Evolutionary conservation across 371 early-diverging fungal species (phyloP).

Genomic region (Actinomucor elegans): DNA sequence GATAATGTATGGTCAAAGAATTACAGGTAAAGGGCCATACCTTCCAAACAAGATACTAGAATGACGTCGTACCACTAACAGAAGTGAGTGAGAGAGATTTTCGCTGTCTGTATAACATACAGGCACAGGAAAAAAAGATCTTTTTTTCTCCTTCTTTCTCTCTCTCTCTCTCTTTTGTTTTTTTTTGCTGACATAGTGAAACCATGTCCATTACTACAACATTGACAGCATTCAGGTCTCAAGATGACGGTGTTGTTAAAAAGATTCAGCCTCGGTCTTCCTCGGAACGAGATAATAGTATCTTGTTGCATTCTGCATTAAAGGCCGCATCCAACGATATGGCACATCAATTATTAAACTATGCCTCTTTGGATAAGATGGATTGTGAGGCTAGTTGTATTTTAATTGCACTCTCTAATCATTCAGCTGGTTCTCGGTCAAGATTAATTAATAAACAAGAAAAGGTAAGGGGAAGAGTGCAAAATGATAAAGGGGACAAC

Average conservation of each 20-base stretch:
- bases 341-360: constrained; percentile 22
- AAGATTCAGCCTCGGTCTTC: constrained; percentile 44
- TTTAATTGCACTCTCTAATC: constrained; percentile 44
- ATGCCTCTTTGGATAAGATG: constrained; percentile 34
- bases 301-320: constrained; percentile 16
- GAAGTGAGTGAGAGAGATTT: too few relatives aligned
- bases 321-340: constrained; percentile 21
- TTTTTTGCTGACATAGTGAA: constrained; percentile 1
- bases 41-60: too few relatives aligned
- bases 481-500: neutral
- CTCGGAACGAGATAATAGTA: constrained; percentile 35
- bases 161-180: constrained; percentile 1
- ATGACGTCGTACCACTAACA: too few relatives aligned
- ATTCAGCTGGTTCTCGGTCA: constrained; percentile 10
- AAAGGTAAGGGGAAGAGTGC: neutral
- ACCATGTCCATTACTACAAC: too few relatives aligned
- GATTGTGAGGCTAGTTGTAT: constrained; percentile 50
- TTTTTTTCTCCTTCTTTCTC: neutral
- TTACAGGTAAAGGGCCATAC: too few relatives aligned
- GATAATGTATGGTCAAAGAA: too few relatives aligned
- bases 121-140: too few relatives aligned
- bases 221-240: too few relatives aligned
- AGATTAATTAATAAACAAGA: neutral
- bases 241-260: too few relatives aligned
- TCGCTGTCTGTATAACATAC: too few relatives aligned